Evolutionary conservation across 1,284 basidiomycete species (phyloP).

Genomic region (Heterobasidion occidentale): DNA sequence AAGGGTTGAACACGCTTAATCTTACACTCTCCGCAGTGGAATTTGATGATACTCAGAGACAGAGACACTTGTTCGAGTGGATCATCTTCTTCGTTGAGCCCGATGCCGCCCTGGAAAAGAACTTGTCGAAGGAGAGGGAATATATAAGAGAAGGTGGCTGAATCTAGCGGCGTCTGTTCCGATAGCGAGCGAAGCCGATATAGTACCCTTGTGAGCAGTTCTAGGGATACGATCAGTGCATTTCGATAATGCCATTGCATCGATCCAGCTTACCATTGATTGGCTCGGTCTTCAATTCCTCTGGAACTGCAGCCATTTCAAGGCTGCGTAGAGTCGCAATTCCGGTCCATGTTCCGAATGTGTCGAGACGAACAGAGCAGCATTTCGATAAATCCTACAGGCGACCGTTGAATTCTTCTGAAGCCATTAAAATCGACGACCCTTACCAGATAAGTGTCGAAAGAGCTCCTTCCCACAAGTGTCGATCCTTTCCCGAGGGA

Average conservation of each 20-base stretch:
- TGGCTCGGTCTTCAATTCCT: conserved; percentile 67
- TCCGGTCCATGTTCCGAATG: conserved; percentile 64
- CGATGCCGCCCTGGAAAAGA: conserved; percentile 62
- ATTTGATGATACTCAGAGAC: conserved; percentile 78
- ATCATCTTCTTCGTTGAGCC: conserved; percentile 59
- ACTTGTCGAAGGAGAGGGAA: conserved; percentile 76
- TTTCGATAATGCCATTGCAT: neutral
- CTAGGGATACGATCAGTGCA: conserved; percentile 2
- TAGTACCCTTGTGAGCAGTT: conserved; percentile 76
- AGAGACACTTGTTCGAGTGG: conserved; percentile 85
- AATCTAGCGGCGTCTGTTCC: conserved; percentile 79
- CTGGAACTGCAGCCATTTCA: conserved; percentile 60
- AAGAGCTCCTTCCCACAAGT: conserved; percentile 55
- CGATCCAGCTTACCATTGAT: conserved; percentile 45
- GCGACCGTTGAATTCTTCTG: neutral
- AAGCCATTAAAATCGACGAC: neutral
- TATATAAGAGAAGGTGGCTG: conserved; percentile 78
- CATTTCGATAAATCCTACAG: conserved; percentile 53
- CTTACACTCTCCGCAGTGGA: conserved; percentile 82
- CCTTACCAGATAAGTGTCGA: conserved; percentile 74
- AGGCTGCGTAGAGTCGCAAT: conserved; percentile 74
- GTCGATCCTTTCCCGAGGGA: conserved; percentile 50
- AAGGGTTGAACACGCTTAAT: conserved; percentile 8
- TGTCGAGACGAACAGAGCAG: conserved; percentile 66
- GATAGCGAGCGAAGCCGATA: conserved; percentile 82